These are phyloP conservation scores for Chaetomium sp. DNA, from an alignment of 2,329 filamentous ascomycete species.

Conservation along the genomic window DNA sequence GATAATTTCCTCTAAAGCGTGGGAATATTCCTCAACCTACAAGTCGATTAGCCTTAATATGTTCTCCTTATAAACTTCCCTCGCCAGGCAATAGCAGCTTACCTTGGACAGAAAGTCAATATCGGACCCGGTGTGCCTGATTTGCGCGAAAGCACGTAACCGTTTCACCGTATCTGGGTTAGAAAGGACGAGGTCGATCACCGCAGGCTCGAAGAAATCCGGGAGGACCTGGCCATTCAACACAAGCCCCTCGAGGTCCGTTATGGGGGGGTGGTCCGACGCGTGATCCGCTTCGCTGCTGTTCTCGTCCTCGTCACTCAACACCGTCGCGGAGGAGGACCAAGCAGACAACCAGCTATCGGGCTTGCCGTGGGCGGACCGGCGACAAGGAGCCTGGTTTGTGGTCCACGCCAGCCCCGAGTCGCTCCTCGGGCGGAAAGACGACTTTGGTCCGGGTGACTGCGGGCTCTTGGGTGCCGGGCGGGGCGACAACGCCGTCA, in stretches of 20 bases:
- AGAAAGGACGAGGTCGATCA: constrained; percentile 45
- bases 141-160: constrained; percentile 45
- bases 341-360: constrained; percentile 30
- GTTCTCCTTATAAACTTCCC: too few species aligned
- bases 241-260: constrained; percentile 1
- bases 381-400: constrained; percentile 38
- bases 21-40: constrained; percentile 39
- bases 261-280: background rate
- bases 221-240: constrained; percentile 25
- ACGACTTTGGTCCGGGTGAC: constrained; percentile 16
- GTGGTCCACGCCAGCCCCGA: constrained; percentile 41
- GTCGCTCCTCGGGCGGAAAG: constrained; percentile 36
- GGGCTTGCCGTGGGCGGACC: constrained; percentile 40
- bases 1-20: constrained; percentile 35
- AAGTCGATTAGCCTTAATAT: background rate
- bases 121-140: constrained; percentile 40
- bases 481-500: constrained; percentile 24
- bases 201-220: constrained; percentile 44
- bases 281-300: constrained; percentile 20
- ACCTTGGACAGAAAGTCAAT: constrained; percentile 46
- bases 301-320: constrained; percentile 9
- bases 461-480: constrained; percentile 19
- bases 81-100: background rate
- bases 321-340: constrained; percentile 9
- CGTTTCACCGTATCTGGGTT: constrained; percentile 41